Conservation (phyloP, 805 yeast species). For the Candida andamanensis region DNA sequence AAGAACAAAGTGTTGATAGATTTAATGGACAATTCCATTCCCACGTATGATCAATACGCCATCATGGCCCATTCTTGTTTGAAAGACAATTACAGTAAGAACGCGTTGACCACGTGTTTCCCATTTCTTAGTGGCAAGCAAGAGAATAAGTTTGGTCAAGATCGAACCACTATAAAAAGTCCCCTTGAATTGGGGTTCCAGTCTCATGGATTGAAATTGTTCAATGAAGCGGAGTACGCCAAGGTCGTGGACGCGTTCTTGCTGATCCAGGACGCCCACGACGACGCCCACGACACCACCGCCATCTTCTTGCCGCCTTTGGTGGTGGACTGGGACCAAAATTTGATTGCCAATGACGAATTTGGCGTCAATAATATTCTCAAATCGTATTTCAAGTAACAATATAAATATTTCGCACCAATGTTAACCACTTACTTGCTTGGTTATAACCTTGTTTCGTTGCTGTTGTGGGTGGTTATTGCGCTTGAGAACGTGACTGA, state of each 20-base stretch:
- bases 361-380: slow-evolving; percentile 24
- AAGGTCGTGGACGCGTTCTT: slow-evolving; percentile 35
- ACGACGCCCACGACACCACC: slow-evolving; percentile 15
- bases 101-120: slow-evolving; percentile 25
- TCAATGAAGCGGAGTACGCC: slow-evolving; percentile 34
- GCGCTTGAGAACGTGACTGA: not conserved
- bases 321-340: slow-evolving; percentile 44
- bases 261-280: slow-evolving; percentile 17
- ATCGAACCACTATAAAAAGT: slow-evolving; percentile 13
- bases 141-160: slow-evolving; percentile 11
- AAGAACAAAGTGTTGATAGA: slow-evolving; percentile 30
- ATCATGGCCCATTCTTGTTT: slow-evolving; percentile 23
- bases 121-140: slow-evolving; percentile 32
- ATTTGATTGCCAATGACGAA: slow-evolving; percentile 35
- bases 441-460: slow-evolving; percentile 15
- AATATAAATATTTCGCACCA: not conserved
- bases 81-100: slow-evolving; percentile 19
- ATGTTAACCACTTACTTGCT: slow-evolving; percentile 1
- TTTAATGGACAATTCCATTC: slow-evolving; percentile 34
- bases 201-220: slow-evolving; percentile 24
- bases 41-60: slow-evolving; percentile 38
- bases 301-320: slow-evolving; percentile 37
- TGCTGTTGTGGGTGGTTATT: slow-evolving; percentile 15
- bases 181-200: slow-evolving; percentile 14
- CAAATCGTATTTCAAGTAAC: slow-evolving; percentile 20